Evolutionary conservation across 495 filamentous ascomycete genomes (phyloP), one percentile per base, ranked within the genome.

Genomic region (Aspergillus cavernicola): DNA sequence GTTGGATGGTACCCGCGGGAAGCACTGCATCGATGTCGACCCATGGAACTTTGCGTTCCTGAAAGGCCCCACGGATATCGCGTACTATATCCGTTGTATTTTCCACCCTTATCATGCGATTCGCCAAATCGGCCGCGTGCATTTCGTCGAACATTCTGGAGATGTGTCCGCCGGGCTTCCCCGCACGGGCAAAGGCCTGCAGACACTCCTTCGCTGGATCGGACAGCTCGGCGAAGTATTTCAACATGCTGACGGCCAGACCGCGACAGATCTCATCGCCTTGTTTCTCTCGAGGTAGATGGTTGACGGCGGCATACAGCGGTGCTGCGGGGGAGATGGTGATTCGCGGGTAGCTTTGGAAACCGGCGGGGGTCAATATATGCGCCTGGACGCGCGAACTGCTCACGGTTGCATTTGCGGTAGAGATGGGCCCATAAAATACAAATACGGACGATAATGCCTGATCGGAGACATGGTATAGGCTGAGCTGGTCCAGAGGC

Each of bases 301-400:
- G 83, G 64, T 87, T 85, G 64, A 98, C 92, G 26, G 90, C 91
- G 52, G 84, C 82, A 66, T 97, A 98, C 55, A 95, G 83, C n/a
- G 93, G 85, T n/a, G 92, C 95, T 51, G 85, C 92, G 19, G 92
- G 92, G 19, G 93, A 93, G 47, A 97, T 83, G 11, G 89, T 92
- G 57, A 98, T 82, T 58, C 93, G 89, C 53, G 88, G 84, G 66
- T 90, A 97, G 48, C 86, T 89, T 56, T 87, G 84, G 50, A 92
- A 86, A 44, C 93, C 93, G 39, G 89, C 92, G 3, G 89, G 82
- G 48, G 87, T 87, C 74, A 92, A 89, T 68, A 97, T 79, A 70
- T 97, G 90, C 52, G 90, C 82, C 74, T 97, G 92, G 56, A 97
- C 90, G 56, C 92, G 86, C 39, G 90, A 93, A 69, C 84, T 92